A percentile compares a stretch with the other conserved stretches of the same genome.
phyloP scores from a whole-genome alignment of 805 yeast species.

The Metschnikowia corniflorae region DNA sequence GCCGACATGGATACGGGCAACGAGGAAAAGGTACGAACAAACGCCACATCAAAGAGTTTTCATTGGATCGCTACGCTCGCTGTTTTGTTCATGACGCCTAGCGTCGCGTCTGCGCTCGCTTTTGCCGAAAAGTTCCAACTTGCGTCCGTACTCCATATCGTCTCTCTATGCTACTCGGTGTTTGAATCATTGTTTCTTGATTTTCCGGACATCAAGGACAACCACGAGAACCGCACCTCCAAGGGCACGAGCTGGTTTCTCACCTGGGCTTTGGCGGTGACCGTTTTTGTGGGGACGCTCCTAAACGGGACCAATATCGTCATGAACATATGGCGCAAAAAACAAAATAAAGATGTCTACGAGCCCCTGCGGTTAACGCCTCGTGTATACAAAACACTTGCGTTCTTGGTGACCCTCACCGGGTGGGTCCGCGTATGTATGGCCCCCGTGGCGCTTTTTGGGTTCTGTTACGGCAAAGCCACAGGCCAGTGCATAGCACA shows the following conservation, averaged over 20 bases:
- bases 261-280: slow-evolving; percentile 41
- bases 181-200: slow-evolving; percentile 55
- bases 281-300: slow-evolving; percentile 53
- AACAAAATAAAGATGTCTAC: slow-evolving; percentile 3
- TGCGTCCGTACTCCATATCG: slow-evolving; percentile 16
- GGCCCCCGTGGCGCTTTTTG: slow-evolving; percentile 80
- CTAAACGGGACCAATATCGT: slow-evolving; percentile 50
- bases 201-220: slow-evolving; percentile 58
- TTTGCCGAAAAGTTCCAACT: slow-evolving; percentile 47
- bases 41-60: slow-evolving; percentile 52
- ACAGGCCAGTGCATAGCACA: slow-evolving; percentile 97
- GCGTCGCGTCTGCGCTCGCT: slow-evolving; percentile 51
- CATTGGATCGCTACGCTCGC: slow-evolving; percentile 60
- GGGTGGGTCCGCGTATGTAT: slow-evolving; percentile 81
- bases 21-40: slow-evolving; percentile 29
- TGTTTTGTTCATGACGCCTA: slow-evolving; percentile 51
- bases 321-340: slow-evolving; percentile 23
- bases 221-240: slow-evolving; percentile 65
- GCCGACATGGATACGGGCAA: slow-evolving; percentile 26
- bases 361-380: slow-evolving; percentile 11
- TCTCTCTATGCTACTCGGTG: slow-evolving; percentile 39
- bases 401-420: slow-evolving; percentile 46
- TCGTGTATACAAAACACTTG: slow-evolving; percentile 39
- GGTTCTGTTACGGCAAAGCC: slow-evolving; percentile 79
- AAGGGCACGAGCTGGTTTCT: slow-evolving; percentile 68